These are phyloP conservation scores for Aquilaria malaccensis DNA, from an alignment of 345 rosid genomes.

Conservation along the genomic window DNA sequence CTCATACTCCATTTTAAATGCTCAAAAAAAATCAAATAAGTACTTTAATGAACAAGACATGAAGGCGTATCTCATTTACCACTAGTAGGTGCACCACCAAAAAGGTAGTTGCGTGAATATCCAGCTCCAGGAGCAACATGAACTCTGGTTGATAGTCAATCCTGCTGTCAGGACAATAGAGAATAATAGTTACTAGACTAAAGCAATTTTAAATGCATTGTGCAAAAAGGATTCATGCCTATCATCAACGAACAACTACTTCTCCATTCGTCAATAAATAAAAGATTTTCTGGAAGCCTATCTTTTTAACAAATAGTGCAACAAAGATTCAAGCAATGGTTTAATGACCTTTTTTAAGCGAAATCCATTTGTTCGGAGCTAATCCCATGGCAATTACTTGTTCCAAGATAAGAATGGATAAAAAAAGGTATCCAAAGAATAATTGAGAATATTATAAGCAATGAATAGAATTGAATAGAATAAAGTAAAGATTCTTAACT, in stretches of 20 bases:
- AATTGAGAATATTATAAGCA: too few species aligned
- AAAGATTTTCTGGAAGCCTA: too few species aligned
- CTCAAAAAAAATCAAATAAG: slow-evolving; percentile 20
- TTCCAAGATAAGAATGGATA: too few species aligned
- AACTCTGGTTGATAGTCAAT: slow-evolving; percentile 42
- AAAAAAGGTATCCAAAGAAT: too few species aligned
- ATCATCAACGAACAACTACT: not conserved
- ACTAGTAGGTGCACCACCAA: slow-evolving; percentile 19
- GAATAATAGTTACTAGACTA: not conserved
- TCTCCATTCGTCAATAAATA: not conserved
- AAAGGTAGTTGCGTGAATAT: slow-evolving; percentile 35
- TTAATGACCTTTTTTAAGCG: not conserved
- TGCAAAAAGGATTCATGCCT: not conserved
- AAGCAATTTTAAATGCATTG: not conserved
- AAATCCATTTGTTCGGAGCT: not conserved
- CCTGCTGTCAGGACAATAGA: slow-evolving; percentile 19
- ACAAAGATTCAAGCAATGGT: too few species aligned
- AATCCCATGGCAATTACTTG: too few species aligned
- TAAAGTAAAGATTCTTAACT: too few species aligned
- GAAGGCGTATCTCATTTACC: slow-evolving; percentile 19
- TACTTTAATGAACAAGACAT: slow-evolving; percentile 3
- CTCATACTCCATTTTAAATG: slow-evolving; percentile 15
- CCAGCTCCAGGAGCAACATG: slow-evolving; percentile 47
- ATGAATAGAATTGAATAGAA: too few species aligned
- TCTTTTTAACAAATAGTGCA: too few species aligned